phyloP scores from a whole-genome alignment of 257 asterid species.

The Solanum megistacrolobum region DNA sequence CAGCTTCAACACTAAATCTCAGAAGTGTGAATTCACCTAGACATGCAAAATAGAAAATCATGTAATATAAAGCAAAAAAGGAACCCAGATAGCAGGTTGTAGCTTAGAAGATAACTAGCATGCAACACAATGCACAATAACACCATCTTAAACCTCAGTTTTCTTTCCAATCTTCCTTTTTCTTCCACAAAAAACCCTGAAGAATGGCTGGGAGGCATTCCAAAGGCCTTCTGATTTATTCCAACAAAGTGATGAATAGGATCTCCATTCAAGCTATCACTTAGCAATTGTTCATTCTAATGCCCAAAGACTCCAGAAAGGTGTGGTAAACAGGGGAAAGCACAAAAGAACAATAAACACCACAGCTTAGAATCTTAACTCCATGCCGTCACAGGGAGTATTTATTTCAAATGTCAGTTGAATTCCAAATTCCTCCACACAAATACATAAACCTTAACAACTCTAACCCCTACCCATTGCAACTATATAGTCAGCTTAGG shows the following conservation, averaged over 20 bases:
- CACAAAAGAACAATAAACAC: neutral
- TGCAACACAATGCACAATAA: neutral
- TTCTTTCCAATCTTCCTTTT: neutral
- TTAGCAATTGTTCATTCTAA: neutral
- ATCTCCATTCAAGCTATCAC: neutral
- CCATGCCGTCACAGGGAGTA: neutral
- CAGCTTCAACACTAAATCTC: neutral
- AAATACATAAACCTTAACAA: neutral
- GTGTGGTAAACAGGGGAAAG: neutral
- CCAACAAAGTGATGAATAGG: neutral
- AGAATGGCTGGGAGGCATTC: neutral
- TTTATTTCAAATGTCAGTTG: neutral
- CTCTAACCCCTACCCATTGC: neutral
- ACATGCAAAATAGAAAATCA: neutral
- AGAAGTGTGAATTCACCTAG: neutral
- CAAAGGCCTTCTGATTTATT: neutral
- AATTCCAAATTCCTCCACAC: neutral
- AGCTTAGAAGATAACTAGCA: neutral
- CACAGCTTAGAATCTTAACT: neutral
- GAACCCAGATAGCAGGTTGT: neutral
- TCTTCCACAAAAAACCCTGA: neutral
- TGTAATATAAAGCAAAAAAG: neutral
- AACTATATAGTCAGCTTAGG: neutral
- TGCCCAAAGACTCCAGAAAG: neutral
- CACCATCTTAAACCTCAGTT: neutral